A percentile compares a stretch with the other conserved stretches of the same genome.
These are phyloP conservation scores for Diaporthe sp. DNA, from an alignment of 2,329 filamentous ascomycete species.

Conservation along the genomic window DNA sequence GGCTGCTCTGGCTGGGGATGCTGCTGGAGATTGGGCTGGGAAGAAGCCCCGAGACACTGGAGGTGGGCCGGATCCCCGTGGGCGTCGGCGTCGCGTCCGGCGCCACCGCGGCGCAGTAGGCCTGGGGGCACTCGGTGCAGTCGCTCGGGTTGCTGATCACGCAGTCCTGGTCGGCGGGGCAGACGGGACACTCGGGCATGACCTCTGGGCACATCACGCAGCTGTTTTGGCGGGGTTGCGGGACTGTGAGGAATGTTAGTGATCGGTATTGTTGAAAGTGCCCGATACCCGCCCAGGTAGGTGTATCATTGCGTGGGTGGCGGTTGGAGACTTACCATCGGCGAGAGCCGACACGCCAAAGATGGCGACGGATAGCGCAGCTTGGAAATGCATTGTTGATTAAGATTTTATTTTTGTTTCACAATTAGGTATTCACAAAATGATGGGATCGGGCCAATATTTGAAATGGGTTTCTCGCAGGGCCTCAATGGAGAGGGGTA, in stretches of 20 bases:
- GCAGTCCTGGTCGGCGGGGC: conserved; percentile 3
- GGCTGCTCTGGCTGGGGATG: not conserved
- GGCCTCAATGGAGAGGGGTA: not conserved
- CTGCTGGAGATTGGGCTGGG: no score
- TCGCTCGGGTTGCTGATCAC: not conserved
- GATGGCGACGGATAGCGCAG: conserved; percentile 17
- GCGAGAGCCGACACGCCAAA: conserved; percentile 10
- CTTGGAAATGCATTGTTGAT: conserved; percentile 14
- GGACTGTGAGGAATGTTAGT: not conserved
- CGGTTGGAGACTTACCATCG: not conserved
- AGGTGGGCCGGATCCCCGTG: not conserved
- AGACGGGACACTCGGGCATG: conserved; percentile 4
- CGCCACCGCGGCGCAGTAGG: not conserved
- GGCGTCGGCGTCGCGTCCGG: not conserved
- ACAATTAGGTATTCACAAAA: not conserved
- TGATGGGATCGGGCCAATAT: not conserved
- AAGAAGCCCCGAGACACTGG: no score
- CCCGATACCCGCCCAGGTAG: no score
- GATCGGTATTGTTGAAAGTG: not conserved
- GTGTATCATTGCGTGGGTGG: not conserved
- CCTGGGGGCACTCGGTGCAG: conserved; percentile 10
- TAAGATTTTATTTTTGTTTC: no score
- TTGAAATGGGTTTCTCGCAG: not conserved
- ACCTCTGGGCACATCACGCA: conserved; percentile 19
- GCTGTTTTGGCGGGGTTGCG: not conserved